Evolutionary conservation across 2,329 filamentous ascomycete genomes (phyloP), one percentile per base, ranked within the genome.

Genomic region (Penicillium sclerotigenum): DNA sequence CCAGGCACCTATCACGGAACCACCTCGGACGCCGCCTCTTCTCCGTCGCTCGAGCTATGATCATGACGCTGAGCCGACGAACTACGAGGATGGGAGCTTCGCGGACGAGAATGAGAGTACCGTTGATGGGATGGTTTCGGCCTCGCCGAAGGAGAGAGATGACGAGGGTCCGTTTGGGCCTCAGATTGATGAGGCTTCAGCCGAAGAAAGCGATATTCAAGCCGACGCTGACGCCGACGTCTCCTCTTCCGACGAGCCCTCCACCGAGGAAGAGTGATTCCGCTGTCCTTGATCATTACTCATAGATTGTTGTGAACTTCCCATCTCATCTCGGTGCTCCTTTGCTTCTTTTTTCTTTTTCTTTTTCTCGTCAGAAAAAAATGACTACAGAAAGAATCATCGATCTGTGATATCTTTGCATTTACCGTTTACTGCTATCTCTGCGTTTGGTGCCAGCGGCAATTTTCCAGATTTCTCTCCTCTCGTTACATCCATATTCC

Each of bases 21-120:
- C 71, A 10, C 76, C 76, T 29, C 73, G 67, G 29, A 85, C 81
- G 9, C 82, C 83, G n/a, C 80, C 80, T 40, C 75, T 85, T 10
- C 75, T 86, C 64, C 74, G 80, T 36, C 78, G 79, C 62, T 78
- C 79, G 45, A 80, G 75, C 63, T 86, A 86, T 59, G 84, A 87
- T 63, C 79, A 79, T 59, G 83, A 86, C 63, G 83, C 83, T 1
- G 81, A 84, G 63, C 78, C 74, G 6, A 68, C 75, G 36, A 75
- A 72, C 47, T 80, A 78, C 54, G 77, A 76, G 37, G 74, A 79
- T 38, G 73, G 73, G 42, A 75, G 74, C 20, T 79, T 79, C 50
- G 38, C 37, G 13, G 80, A 82, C 56, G 80, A 83, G 56, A 73
- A 77, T 28, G 74, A 74, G 40, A 80, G 78, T 61, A 78, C 76